Base-by-base conservation (phyloP, 306 rosid species). In the Trifolium subterraneum region DNA sequence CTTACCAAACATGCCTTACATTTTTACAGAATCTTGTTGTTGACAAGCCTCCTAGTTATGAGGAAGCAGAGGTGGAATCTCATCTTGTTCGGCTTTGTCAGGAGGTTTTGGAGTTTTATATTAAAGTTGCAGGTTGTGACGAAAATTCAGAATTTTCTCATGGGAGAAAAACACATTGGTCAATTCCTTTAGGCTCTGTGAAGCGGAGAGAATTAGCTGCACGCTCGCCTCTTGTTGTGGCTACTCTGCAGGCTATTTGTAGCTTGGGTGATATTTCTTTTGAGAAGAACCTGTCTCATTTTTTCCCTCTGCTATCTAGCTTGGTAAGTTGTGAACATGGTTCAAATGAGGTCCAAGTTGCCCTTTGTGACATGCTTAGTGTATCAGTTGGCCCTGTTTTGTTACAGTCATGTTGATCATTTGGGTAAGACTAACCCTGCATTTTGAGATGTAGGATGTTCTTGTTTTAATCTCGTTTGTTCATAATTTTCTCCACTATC, bases 281-380 rank as follows among this genome's bases (percentile, higher is more conserved):
- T 42, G 91, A 90, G 84, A 87, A 83, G 78, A 85, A 89, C 84
- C 82, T 95, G 85, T 71, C 83, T 74, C 80, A 73, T 25, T 90
- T 95, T 82, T 95, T 95, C 79, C 99, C 99, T 29, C 80, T 92
- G 10, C 85, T 95, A 71, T 83, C 97, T 33, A 85, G 81, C 86
- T 85, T 95, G 92, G 85, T 90, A 65, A 81, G 98, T 62, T 92
- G 99, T 68, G 98, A 95, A 71, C 98, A 95, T 63, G 99, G 99
- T 23, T 90, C 99, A n/a, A 84, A 81, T 36, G 99, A 92, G 60
- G 90, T 95, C 70, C 98, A 95, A 86, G 74, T 74, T 22, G 97
- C 98, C 67, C 96, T 95, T 61, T 85, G 92, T 59, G 97, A 92
- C 61, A 95, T 95, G 96, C 93, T 92, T 73, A 82, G 87, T 82